Percentiles rank a stretch among this genome's conserved stretches.
phyloP scores from a whole-genome alignment of 352 stramenopile species.

The Phytophthora multivora region DNA sequence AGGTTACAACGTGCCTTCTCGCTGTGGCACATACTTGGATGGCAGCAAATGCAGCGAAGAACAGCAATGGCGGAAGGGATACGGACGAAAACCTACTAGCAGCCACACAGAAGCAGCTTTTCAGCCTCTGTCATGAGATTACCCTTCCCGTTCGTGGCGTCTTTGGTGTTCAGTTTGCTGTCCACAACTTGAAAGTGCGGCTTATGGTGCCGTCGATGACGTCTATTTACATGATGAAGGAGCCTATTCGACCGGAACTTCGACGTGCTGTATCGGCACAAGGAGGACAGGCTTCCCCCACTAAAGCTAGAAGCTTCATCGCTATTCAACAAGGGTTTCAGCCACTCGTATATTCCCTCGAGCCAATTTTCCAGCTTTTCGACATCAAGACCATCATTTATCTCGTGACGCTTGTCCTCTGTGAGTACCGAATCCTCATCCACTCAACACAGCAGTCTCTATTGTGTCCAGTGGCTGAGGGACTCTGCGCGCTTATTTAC shows the following conservation, averaged over 20 bases:
- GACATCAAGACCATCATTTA: constrained; percentile 77
- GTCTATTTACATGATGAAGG: constrained; percentile 57
- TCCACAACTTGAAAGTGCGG: constrained; percentile 40
- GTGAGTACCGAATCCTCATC: constrained; percentile 80
- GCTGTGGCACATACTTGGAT: constrained; percentile 64
- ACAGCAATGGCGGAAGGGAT: background rate
- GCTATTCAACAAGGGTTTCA: constrained; percentile 61
- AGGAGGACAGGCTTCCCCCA: constrained; percentile 40
- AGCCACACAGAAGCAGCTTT: constrained; percentile 42
- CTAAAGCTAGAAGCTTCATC: constrained; percentile 55
- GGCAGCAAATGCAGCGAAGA: constrained; percentile 8
- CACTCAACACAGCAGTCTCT: constrained; percentile 80
- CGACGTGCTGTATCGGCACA: constrained; percentile 22
- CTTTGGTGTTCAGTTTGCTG: constrained; percentile 60
- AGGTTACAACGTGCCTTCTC: constrained; percentile 58
- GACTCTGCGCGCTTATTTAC: constrained; percentile 80
- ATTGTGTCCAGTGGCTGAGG: constrained; percentile 74
- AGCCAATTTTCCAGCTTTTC: constrained; percentile 74
- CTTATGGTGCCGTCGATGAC: constrained; percentile 59
- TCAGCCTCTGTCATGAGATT: constrained; percentile 60
- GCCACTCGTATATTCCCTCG: constrained; percentile 71
- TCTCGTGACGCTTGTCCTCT: constrained; percentile 69
- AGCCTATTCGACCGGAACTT: constrained; percentile 13
- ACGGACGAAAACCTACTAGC: constrained; percentile 2
- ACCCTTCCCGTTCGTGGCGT: constrained; percentile 68